Evolutionary conservation across 73 alveolate species (phyloP), one percentile per base, ranked within the genome.

Genomic region (Tetrahymena thermophila): DNA sequence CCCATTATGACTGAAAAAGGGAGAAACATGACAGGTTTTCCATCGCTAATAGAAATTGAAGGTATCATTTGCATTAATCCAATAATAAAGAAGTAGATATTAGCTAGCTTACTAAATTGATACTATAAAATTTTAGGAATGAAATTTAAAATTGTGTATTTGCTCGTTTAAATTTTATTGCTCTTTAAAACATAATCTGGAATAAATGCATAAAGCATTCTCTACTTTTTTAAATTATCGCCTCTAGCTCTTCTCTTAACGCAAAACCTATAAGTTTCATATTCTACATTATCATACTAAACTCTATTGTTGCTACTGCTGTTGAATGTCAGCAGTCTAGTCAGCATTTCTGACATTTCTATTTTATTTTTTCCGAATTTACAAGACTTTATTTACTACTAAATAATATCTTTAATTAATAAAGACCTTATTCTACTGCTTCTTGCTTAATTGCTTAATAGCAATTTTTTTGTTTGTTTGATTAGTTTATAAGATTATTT

Each of bases 11-110:
- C 93, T 34, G 96, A 71, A 25, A 96, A 58, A 25, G 97, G 97
- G 85, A 97, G 96, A 96, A 97, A 89, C 93, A 96, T 98, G 89
- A 96, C 98, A n/a, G 99, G 99, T 71, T 96, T 95, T 16, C 99
- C 99, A 85, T 97, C 96, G 0, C 99, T 96, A 50, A 98, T 99
- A 14, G 99, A 98, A 4, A 99, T 98, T 71, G 96, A 97, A 93
- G 97, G 97, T 38, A 98, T 96, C 95, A 96, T 96, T 96, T 98
- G 98, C 97, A 98, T 97, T n/a, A 98, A 94, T 11, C 98, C 98
- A 43, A 98, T 98, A 16, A 98, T 96, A 85, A 98, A 95, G 97
- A 98, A 98, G 97, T 98, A 98, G 58, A 98, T 94, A 94, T 98
- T 98, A 42, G 99, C 99, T 35, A 97, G 94, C 96, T 98, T 97